Evolutionary conservation across 768 basidiomycete species (phyloP).

Genomic region (Boletellus emodensis): DNA sequence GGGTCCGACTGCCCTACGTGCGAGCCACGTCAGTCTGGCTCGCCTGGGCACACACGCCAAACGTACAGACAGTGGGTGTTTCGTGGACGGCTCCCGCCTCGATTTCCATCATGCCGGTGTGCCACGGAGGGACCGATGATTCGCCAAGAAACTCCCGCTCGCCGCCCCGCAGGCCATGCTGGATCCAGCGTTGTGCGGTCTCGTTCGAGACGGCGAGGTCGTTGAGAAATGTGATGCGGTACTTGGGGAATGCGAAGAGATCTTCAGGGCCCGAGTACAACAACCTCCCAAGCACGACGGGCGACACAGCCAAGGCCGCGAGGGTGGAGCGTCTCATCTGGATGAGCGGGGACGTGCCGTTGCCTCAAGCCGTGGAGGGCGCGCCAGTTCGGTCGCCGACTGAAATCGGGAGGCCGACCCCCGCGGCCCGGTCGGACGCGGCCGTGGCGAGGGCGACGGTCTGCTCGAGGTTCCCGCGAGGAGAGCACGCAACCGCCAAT

Average conservation of each 20-base stretch:
- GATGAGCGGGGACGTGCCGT: neutral
- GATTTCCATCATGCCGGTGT: slow-evolving; percentile 52
- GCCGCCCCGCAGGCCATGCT: slow-evolving; percentile 67
- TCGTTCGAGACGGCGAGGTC: slow-evolving; percentile 68
- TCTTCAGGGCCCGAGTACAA: slow-evolving; percentile 78
- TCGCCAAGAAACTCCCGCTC: slow-evolving; percentile 74
- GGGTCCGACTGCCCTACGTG: slow-evolving; percentile 21
- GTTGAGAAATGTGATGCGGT: slow-evolving; percentile 74
- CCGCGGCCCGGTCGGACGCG: slow-evolving; percentile 20
- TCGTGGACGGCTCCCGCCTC: slow-evolving; percentile 31
- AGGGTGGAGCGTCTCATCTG: slow-evolving; percentile 18
- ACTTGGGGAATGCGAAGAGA: slow-evolving; percentile 77
- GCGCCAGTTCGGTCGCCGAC: slow-evolving; percentile 32
- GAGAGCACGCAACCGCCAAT: slow-evolving; percentile 28
- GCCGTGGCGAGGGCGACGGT: too few species aligned
- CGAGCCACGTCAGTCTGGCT: slow-evolving; percentile 11
- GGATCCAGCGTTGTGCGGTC: slow-evolving; percentile 73
- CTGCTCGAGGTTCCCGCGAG: slow-evolving; percentile 5
- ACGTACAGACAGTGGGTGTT: slow-evolving; percentile 36
- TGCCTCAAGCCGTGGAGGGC: slow-evolving; percentile 15
- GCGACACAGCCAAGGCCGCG: slow-evolving; percentile 16
- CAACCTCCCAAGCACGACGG: slow-evolving; percentile 21
- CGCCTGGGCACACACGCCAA: slow-evolving; percentile 16
- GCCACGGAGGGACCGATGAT: slow-evolving; percentile 40
- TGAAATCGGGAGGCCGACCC: slow-evolving; percentile 24